A percentile compares a stretch with the other conserved stretches of the same genome.
Conservation (phyloP, 352 stramenopile species). For the Phytophthora uliginosa region DNA sequence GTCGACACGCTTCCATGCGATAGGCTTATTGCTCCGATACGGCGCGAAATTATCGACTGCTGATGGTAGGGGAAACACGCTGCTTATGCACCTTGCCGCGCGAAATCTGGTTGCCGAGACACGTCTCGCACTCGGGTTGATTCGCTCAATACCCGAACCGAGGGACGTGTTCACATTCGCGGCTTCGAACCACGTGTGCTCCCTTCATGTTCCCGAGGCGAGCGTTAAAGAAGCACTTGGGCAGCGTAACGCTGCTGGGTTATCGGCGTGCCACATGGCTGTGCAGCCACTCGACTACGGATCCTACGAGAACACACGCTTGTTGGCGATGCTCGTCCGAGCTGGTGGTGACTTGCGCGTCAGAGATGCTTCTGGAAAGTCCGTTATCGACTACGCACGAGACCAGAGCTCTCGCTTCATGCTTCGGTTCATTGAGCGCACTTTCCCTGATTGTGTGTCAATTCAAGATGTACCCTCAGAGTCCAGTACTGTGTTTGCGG, state of each 20-base stretch:
- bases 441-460: conserved; percentile 40
- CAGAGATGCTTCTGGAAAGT: conserved; percentile 49
- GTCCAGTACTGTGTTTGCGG: conserved; percentile 37
- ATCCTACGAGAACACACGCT: conserved; percentile 71
- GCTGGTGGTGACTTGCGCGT: conserved; percentile 47
- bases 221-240: conserved; percentile 58
- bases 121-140: conserved; percentile 55
- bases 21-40: conserved; percentile 69
- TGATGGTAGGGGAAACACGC: conserved; percentile 67
- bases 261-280: conserved; percentile 70
- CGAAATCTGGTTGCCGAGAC: conserved; percentile 61
- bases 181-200: conserved; percentile 40
- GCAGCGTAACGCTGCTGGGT: conserved; percentile 49
- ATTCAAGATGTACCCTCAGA: conserved; percentile 20
- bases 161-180: conserved; percentile 36
- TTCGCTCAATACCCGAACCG: conserved; percentile 53
- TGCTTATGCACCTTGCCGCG: conserved; percentile 70
- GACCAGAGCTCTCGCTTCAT: conserved; percentile 66
- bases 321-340: conserved; percentile 61
- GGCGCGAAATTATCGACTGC: conserved; percentile 57
- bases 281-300: conserved; percentile 66
- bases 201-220: conserved; percentile 52
- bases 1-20: conserved; percentile 40
- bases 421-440: conserved; percentile 55
- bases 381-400: conserved; percentile 65